phyloP scores from a whole-genome alignment of 2,329 filamentous ascomycete species.

The Pseudogymnoascus verrucosus region DNA sequence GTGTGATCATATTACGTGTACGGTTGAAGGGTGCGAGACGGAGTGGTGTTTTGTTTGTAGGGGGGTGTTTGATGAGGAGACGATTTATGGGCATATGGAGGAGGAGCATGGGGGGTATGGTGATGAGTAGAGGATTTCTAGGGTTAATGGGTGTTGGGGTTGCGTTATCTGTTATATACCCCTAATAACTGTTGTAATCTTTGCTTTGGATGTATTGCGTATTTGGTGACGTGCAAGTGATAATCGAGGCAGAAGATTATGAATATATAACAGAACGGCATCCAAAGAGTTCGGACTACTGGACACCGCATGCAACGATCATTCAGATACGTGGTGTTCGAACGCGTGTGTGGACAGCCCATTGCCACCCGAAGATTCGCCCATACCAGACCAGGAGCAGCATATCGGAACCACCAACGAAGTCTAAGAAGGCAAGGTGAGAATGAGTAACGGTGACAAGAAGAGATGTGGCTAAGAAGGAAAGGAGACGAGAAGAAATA shows the following conservation, averaged over 20 bases:
- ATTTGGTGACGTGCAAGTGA: not conserved
- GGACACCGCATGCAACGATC: too few species aligned
- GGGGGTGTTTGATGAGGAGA: conserved; percentile 16
- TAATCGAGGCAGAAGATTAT: not conserved
- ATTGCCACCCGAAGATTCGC: not conserved
- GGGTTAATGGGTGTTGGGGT: not conserved
- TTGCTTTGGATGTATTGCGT: not conserved
- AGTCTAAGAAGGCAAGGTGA: not conserved
- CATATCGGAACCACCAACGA: not conserved
- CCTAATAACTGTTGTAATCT: not conserved
- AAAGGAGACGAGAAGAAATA: not conserved
- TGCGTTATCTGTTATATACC: not conserved
- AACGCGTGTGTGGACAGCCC: not conserved
- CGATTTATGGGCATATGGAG: conserved; percentile 34
- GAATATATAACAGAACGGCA: too few species aligned
- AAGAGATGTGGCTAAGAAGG: not conserved
- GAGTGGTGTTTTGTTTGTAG: conserved; percentile 38
- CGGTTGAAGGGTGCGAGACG: conserved; percentile 23
- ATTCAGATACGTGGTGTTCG: too few species aligned
- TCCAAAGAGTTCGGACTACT: not conserved
- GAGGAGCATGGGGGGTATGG: conserved; percentile 26
- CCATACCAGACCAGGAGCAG: not conserved
- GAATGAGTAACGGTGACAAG: not conserved
- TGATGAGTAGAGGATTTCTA: not conserved
- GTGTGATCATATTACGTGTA: conserved; percentile 31